phyloP scores from a whole-genome alignment of 345 rosid genomes.

The Salix brachista region DNA sequence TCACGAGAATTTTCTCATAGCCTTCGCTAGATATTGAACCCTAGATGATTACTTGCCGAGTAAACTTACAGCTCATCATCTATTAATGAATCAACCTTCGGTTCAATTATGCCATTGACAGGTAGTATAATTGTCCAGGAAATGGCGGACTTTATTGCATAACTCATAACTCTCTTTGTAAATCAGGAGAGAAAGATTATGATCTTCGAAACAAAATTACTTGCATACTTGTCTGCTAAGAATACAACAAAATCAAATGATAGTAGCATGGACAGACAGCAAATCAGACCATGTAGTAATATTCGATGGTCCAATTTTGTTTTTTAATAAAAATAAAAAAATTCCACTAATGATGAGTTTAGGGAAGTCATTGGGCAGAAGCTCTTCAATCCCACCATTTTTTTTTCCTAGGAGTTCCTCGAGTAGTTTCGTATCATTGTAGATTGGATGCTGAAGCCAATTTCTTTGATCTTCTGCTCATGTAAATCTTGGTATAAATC shows the following conservation, averaged over 20 bases:
- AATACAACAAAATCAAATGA: background rate
- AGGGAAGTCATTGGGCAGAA: slow-evolving; percentile 2
- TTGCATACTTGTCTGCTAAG: background rate
- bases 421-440: background rate
- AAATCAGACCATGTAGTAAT: background rate
- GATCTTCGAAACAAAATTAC: background rate
- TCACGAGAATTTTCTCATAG: too few species aligned
- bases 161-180: too few species aligned
- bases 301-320: background rate
- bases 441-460: slow-evolving; percentile 9
- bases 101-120: too few species aligned
- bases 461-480: slow-evolving; percentile 47
- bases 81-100: too few species aligned
- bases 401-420: background rate
- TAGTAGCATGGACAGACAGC: background rate
- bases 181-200: background rate
- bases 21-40: too few species aligned
- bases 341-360: background rate
- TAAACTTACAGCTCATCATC: too few species aligned
- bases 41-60: too few species aligned
- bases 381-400: slow-evolving; percentile 23
- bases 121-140: too few species aligned
- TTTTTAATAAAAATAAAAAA: too few species aligned
- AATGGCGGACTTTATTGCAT: too few species aligned
- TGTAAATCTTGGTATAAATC: slow-evolving; percentile 51